phyloP scores from a whole-genome alignment of 2,329 filamentous ascomycete species.

The Coniochaeta sp. region DNA sequence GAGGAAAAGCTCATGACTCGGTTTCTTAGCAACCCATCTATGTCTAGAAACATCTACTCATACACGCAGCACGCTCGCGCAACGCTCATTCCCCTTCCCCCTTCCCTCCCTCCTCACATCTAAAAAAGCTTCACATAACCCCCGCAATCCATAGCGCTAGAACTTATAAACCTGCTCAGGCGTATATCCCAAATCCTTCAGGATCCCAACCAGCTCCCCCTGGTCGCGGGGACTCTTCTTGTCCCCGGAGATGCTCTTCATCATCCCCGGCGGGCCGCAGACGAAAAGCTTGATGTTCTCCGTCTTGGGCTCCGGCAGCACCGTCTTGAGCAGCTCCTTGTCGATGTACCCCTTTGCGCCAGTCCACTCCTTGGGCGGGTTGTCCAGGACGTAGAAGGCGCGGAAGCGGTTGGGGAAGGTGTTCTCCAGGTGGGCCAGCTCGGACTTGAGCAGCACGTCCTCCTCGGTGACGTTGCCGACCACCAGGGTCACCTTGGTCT shows the following conservation, averaged over 20 bases:
- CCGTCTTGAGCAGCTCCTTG: conserved; percentile 91
- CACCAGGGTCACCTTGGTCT: conserved; percentile 94
- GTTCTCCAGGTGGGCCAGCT: conserved; percentile 84
- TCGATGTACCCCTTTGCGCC: conserved; percentile 74
- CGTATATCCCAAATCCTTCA: conserved; percentile 52
- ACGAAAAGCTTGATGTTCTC: conserved; percentile 96
- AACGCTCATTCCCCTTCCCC: not conserved
- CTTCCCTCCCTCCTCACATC: too few species aligned
- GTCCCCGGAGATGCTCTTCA: conserved; percentile 82
- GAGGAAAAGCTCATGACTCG: too few species aligned
- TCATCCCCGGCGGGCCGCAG: conserved; percentile 85
- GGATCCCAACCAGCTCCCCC: conserved; percentile 73
- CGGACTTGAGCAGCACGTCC: conserved; percentile 84
- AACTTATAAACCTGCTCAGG: conserved; percentile 92
- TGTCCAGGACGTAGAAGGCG: conserved; percentile 89
- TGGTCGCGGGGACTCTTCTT: conserved; percentile 94
- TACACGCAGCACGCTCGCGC: not conserved
- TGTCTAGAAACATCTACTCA: not conserved
- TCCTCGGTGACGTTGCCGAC: conserved; percentile 86
- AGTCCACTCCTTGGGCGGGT: conserved; percentile 69
- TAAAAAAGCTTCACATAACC: too few species aligned
- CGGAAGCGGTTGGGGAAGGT: conserved; percentile 92
- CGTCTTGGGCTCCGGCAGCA: conserved; percentile 84
- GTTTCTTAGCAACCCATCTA: not conserved
- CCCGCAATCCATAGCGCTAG: conserved; percentile 28